Base-by-base conservation (phyloP, 2,329 filamentous ascomycete genomes). In the Fusarium stilboides region DNA sequence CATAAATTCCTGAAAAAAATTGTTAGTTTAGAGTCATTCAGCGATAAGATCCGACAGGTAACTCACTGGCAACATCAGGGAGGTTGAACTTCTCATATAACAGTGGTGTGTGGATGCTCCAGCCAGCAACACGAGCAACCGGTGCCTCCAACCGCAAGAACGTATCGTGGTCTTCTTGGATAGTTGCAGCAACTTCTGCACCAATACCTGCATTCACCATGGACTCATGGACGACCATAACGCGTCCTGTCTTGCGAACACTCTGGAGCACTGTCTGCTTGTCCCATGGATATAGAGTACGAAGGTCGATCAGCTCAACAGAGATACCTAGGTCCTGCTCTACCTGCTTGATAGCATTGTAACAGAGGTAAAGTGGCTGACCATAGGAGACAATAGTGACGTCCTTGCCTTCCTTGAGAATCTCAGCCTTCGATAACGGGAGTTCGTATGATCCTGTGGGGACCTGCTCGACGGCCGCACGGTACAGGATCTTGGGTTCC, bases 261-360 rank as follows among this genome's bases (percentile, higher is more conserved):
- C 94, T 97, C 54, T 91, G 83, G 62, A 97, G 84, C 2, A 98
- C 87, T 0, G 92, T 92, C 76, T 91, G 85, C 74, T 93, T 89
- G 77, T 98, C 94, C 94, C 94, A 98, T 0, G 94, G 94, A 75
- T 97, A 97, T 52, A 98, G 86, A 0, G 94, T 97, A 58, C 94
- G 86, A 59, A 98, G 81, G 77, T 98, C 94, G 63, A 98, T 94
- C 59, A 98, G 83, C 83, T 98, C 94, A 17, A 94, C 87, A 7
- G 87, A 91, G 56, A 94, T 72, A 8, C 91, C 93, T 47, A 94
- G 85, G 68, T 93, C 93, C 77, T 94, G 89, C 75, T 89, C 87
- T 6, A 92, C 91, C 22, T 89, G 90, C 62, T 89, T 86, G 65
- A 97, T 91, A 1, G 94, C 94, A 6, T 88, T 85, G 52, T 89